Base-by-base conservation (phyloP, 2,329 filamentous ascomycete genomes). In the Stachybotrys chlorohalonatus region DNA sequence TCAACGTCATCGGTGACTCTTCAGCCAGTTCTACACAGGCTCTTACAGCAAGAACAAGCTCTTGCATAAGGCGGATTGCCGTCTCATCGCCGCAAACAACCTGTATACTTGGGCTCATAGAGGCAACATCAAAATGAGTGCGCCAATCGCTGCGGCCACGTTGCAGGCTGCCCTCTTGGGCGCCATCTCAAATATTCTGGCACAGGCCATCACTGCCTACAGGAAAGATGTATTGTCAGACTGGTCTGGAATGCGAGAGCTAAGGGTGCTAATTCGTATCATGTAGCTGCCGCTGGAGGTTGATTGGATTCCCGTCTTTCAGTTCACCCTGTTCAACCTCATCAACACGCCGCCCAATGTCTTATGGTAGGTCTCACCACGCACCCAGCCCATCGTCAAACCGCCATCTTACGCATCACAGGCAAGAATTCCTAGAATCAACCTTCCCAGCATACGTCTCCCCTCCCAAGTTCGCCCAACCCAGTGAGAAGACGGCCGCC, bases 261-360 rank as follows among this genome's bases (percentile, higher is more conserved):
- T 13, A 9, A 5, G 2, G 36, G 13, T 13, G 36, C 36, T 42
- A 13, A 42, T 42, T 42, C 36, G 3, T 13, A 42, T 30, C 6
- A 47, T 42, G 32, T 59, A 89, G 85, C 74, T 71, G 53, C 70
- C 82, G 11, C 78, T 89, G 53, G 69, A 74, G 30, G 74, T 95
- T 62, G 82, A 91, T 70, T 78, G 79, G 70, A 71, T 80, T 6
- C 83, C 87, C 5, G 77, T 95, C 48, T 73, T 91, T 61, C 88
- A 91, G 66, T 96, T 95, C 70, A 73, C 89, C 52, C 65, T 90
- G 53, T 95, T 86, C 74, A 82, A 85, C 59, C 66, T 89, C 39
- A 66, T 95, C 56, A 86, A 80, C 69, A 87, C 85, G 47, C 90
- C 91, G 3, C 88, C 88, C 49, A 96, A 96, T 71, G 89, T 90